These are phyloP conservation scores for Wakefieldia striispora DNA, from an alignment of 768 basidiomycete genomes.

Conservation along the genomic window DNA sequence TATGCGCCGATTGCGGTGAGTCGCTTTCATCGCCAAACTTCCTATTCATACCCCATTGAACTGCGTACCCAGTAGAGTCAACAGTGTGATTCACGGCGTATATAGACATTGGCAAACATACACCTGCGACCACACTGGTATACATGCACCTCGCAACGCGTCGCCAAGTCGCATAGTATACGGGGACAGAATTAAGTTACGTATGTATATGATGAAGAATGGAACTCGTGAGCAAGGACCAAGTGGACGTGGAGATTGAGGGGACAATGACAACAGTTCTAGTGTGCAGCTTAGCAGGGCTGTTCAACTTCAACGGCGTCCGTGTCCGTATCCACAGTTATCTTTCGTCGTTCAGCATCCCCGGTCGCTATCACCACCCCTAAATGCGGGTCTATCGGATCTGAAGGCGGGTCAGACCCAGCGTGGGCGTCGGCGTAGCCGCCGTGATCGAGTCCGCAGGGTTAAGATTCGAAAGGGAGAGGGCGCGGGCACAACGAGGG, in stretches of 20 bases:
- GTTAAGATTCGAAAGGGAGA: conserved; percentile 51
- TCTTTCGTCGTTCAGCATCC: conserved; percentile 29
- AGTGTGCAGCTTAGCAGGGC: conserved; percentile 11
- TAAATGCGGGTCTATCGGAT: conserved; percentile 33
- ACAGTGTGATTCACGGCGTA: no score
- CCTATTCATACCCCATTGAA: conserved; percentile 6
- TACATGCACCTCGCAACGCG: no score
- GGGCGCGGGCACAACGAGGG: conserved; percentile 47
- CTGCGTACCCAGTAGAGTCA: no score
- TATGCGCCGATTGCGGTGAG: conserved; percentile 87
- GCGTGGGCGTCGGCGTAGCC: conserved; percentile 34
- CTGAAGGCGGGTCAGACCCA: conserved; percentile 32
- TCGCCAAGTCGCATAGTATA: no score
- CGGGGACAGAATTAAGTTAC: conserved; percentile 13
- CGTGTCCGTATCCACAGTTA: conserved; percentile 23
- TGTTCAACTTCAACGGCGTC: conserved; percentile 22
- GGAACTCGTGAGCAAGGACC: no score
- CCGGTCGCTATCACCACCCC: conserved; percentile 22
- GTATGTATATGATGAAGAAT: conserved; percentile 5
- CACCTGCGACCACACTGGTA: no score
- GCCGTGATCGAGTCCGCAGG: conserved; percentile 29
- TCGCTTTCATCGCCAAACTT: background rate
- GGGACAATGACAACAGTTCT: no score
- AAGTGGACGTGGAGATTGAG: background rate
- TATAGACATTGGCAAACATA: no score